phyloP scores from a whole-genome alignment of 768 basidiomycete species.

The Serendipita sp. region DNA sequence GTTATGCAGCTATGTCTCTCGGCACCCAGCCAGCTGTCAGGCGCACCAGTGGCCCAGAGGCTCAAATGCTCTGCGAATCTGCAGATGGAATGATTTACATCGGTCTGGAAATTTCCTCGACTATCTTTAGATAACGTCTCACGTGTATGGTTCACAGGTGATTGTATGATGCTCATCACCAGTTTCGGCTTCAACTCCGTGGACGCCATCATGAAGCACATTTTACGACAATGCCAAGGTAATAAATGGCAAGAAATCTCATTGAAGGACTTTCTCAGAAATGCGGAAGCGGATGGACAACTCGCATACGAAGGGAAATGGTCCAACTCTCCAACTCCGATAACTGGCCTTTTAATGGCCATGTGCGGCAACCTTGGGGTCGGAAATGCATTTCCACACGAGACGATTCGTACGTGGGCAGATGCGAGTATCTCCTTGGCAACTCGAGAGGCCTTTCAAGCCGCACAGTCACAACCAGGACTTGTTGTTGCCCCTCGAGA shows the following conservation, averaged over 20 bases:
- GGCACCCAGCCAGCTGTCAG: not conserved
- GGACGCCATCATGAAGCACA: not conserved
- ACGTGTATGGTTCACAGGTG: not conserved
- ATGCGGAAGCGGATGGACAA: not conserved
- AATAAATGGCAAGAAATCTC: not conserved
- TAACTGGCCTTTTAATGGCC: not conserved
- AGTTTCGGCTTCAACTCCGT: not conserved
- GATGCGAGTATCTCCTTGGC: not conserved
- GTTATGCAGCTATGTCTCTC: not conserved
- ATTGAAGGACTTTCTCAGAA: not conserved
- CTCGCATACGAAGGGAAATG: not conserved
- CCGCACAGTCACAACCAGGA: not conserved
- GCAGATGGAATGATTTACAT: constrained; percentile 6
- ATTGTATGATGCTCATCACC: constrained; percentile 2
- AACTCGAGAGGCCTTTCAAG: not conserved
- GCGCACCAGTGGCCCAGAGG: not conserved
- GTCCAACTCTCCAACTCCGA: not conserved
- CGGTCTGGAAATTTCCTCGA: not conserved
- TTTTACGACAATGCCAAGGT: not conserved
- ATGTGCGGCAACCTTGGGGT: not conserved
- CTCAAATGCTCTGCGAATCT: not conserved
- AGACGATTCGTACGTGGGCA: not conserved
- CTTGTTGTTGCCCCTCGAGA: not conserved
- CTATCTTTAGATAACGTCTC: not conserved
- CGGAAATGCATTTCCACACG: not conserved